Percentiles rank a stretch among this genome's conserved stretches.
These are phyloP conservation scores for Arachis hypogaea DNA, from an alignment of 306 rosid genomes.

Conservation along the genomic window DNA sequence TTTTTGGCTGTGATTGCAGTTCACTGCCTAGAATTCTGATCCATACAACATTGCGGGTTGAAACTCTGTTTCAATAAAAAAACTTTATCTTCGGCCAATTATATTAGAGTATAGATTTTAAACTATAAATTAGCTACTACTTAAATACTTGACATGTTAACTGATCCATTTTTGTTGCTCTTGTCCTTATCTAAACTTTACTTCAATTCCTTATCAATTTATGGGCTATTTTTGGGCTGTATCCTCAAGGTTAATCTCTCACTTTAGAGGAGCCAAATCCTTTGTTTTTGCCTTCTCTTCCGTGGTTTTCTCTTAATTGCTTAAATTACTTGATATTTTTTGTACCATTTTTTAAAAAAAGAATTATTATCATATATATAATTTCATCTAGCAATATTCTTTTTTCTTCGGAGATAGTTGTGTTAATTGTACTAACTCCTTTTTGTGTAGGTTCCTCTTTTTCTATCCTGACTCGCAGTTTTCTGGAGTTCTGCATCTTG, in stretches of 20 bases:
- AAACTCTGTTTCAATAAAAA: not conserved
- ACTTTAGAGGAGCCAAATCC: not conserved
- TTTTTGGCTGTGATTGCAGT: not conserved
- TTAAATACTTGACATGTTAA: not conserved
- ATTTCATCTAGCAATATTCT: not conserved
- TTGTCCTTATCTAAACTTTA: not conserved
- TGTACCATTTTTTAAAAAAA: not conserved
- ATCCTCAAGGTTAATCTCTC: not conserved
- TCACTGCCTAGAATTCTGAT: slow-evolving; percentile 17
- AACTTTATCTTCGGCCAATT: not conserved
- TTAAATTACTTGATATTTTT: not conserved
- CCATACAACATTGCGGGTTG: not conserved
- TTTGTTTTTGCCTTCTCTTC: slow-evolving; percentile 4
- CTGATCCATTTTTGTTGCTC: not conserved
- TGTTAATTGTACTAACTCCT: slow-evolving; percentile 26
- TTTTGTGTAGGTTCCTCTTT: slow-evolving; percentile 76
- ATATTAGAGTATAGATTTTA: not conserved
- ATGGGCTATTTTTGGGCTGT: not conserved
- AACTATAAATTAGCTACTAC: not conserved
- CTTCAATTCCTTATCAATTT: not conserved
- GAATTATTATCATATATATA: no score
- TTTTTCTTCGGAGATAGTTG: not conserved
- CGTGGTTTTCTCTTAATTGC: not conserved
- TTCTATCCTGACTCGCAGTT: slow-evolving; percentile 68
- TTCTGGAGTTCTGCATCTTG: slow-evolving; percentile 80